A percentile compares a stretch with the other conserved stretches of the same genome.
phyloP scores from a whole-genome alignment of 352 stramenopile genomes.

The Blastocystis sp. region DNA sequence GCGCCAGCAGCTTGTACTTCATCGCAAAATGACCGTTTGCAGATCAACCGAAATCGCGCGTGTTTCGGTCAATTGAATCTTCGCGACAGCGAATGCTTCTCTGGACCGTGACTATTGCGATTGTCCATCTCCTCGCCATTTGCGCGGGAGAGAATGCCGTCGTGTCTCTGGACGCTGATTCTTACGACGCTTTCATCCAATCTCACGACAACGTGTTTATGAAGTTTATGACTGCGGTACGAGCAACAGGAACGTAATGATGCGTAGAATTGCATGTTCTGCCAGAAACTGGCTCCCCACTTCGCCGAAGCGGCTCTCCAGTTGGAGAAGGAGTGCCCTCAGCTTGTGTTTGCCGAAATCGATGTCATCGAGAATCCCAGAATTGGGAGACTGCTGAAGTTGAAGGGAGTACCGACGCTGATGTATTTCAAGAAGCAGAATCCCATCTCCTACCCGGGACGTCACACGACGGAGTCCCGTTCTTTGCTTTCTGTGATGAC shows the following conservation, averaged over 20 bases:
- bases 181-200: conserved; percentile 32
- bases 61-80: too few species aligned
- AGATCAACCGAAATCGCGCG: too few species aligned
- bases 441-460: neutral
- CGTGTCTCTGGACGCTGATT: conserved; percentile 19
- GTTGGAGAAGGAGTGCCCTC: neutral
- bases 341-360: conserved; percentile 18
- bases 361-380: conserved; percentile 47
- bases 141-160: neutral
- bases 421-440: conserved; percentile 66
- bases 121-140: neutral
- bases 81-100: neutral
- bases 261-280: conserved; percentile 13
- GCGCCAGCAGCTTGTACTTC: neutral
- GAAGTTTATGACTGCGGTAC: conserved; percentile 44
- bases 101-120: too few species aligned
- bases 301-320: neutral
- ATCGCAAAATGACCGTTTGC: neutral
- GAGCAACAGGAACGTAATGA: neutral
- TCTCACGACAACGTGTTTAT: conserved; percentile 38
- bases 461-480: neutral
- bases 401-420: conserved; percentile 39
- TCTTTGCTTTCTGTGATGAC: neutral
- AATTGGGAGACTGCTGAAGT: conserved; percentile 25
- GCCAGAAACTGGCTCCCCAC: conserved; percentile 2